Conservation (phyloP, 306 rosid species). For the Echinosophora koreensis region DNA sequence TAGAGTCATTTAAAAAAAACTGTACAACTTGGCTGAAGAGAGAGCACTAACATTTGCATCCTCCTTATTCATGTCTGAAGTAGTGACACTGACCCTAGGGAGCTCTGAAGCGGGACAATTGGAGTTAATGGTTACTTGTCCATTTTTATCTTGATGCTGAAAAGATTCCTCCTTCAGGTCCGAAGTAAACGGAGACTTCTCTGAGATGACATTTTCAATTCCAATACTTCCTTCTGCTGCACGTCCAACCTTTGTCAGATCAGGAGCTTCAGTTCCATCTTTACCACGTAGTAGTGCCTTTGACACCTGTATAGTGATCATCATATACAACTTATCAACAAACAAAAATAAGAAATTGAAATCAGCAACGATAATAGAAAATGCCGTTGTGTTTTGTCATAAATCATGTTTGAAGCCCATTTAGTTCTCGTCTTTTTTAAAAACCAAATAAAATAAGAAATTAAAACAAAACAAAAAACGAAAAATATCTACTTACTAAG, state of each 20-base stretch:
- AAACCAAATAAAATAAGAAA: neutral
- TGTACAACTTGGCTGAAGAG: conserved; percentile 54
- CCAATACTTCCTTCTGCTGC: conserved; percentile 44
- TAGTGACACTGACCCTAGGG: conserved; percentile 37
- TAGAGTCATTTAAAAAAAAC: neutral
- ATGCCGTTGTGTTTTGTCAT: no score
- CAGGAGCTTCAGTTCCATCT: conserved; percentile 56
- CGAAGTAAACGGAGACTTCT: conserved; percentile 27
- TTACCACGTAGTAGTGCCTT: conserved; percentile 43
- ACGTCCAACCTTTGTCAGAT: conserved; percentile 33
- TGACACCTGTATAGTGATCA: conserved; percentile 54
- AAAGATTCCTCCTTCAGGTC: conserved; percentile 33
- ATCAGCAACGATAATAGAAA: neutral
- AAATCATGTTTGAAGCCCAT: no score
- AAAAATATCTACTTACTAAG: conserved; percentile 26
- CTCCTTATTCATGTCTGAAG: conserved; percentile 46
- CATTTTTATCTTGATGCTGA: conserved; percentile 45
- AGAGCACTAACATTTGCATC: conserved; percentile 33
- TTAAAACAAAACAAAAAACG: conserved; percentile 12
- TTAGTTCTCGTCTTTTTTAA: no score
- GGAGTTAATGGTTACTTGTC: conserved; percentile 40
- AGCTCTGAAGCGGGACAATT: conserved; percentile 33
- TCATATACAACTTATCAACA: conserved; percentile 29
- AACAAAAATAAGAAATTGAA: conserved; percentile 23
- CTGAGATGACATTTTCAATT: conserved; percentile 32